phyloP scores from a whole-genome alignment of 805 yeast genomes.

The Maudiozyma serrabonitensis region DNA sequence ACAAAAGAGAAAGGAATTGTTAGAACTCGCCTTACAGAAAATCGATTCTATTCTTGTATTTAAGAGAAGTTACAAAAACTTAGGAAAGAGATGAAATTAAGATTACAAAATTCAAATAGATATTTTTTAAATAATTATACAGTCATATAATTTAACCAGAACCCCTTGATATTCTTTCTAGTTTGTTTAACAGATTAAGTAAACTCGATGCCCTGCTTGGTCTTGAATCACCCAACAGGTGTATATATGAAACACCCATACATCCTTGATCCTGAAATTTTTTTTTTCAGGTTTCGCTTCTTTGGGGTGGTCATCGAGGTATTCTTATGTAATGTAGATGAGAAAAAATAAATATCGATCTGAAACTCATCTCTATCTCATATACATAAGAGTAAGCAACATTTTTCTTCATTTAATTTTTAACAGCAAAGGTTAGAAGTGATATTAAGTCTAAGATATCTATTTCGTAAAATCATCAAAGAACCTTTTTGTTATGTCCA shows the following conservation, averaged over 20 bases:
- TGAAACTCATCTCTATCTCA: not conserved
- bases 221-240: too few relatives aligned
- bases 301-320: not conserved
- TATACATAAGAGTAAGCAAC: not conserved
- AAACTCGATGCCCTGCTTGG: not conserved
- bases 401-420: too few relatives aligned
- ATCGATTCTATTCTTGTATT: conserved; percentile 51
- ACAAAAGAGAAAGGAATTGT: conserved; percentile 83
- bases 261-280: not conserved
- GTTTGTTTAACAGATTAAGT: too few relatives aligned
- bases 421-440: too few relatives aligned
- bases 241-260: not conserved
- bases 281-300: not conserved
- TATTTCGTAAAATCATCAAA: not conserved
- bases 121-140: not conserved
- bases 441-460: not conserved
- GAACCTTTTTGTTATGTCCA: conserved; percentile 1
- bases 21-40: conserved; percentile 74
- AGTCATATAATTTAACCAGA: not conserved
- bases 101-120: not conserved
- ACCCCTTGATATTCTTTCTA: not conserved
- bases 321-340: not conserved
- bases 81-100: conserved; percentile 6
- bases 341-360: not conserved
- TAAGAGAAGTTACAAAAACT: conserved; percentile 26